Conservation (phyloP, 139 green algal genomes). For the Dunaliella sp. region DNA sequence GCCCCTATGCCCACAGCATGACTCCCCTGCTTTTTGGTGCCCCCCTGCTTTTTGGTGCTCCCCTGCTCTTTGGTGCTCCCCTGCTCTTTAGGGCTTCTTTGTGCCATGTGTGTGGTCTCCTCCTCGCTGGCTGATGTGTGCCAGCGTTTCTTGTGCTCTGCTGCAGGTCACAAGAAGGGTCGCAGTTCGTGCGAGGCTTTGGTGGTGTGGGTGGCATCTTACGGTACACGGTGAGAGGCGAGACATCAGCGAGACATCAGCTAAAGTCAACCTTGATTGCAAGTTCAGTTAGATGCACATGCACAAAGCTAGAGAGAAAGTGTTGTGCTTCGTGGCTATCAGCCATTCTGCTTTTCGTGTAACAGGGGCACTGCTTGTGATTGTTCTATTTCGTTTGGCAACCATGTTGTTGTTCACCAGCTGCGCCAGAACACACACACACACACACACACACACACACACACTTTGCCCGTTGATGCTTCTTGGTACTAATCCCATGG, state of each 20-base stretch:
- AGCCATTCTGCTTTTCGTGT: neutral
- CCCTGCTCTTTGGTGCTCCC: too few relatives aligned
- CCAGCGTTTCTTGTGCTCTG: neutral
- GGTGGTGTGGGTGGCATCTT: conserved; percentile 93
- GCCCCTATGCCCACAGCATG: too few relatives aligned
- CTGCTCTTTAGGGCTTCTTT: neutral
- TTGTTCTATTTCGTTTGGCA: neutral
- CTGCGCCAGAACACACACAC: too few relatives aligned
- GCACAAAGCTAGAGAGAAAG: neutral
- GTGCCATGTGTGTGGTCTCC: neutral
- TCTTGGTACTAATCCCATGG: too few relatives aligned
- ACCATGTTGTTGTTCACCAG: neutral
- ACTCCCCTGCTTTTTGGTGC: too few relatives aligned
- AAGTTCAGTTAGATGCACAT: neutral
- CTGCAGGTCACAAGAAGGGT: conserved; percentile 83
- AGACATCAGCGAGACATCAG: neutral
- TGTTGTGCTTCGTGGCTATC: neutral
- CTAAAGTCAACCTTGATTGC: neutral
- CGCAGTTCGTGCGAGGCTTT: conserved; percentile 97
- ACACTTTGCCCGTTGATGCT: too few relatives aligned
- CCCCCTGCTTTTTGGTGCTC: too few relatives aligned
- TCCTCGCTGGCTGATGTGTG: neutral
- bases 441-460: too few relatives aligned
- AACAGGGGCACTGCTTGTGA: neutral
- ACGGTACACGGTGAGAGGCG: conserved; percentile 81